Base-by-base conservation (phyloP, 306 rosid genomes). In the Adenanthera pavonina region DNA sequence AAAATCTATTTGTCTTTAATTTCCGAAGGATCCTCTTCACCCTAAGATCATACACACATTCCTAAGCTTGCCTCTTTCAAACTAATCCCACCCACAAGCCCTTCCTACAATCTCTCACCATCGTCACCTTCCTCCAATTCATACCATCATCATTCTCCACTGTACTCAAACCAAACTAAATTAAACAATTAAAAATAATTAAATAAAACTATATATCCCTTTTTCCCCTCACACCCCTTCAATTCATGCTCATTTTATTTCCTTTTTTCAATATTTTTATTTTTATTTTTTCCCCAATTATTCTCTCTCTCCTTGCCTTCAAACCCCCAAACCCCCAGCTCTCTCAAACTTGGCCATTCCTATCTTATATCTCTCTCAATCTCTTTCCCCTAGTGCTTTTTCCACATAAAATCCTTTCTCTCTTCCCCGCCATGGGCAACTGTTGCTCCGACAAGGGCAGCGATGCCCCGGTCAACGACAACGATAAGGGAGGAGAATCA, bases 391-490 rank as follows among this genome's bases (percentile, higher is more conserved):
- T 51, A 56, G 54, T 49, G 4, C 62, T 56, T 46, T 20, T 34
- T 36, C 43, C 38, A 19, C 9, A 2, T 17, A 76, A 71, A 40
- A 51, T 20, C 13, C 9, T 66, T 71, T 78, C 83, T 77, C 84
- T 84, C 83, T 84, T 66, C 82, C 83, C 80, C 8, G 3, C 88
- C 89, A 96, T 96, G 99, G 99, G 99, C 78, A 96, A 93, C 67
- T 96, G 99, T 84, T 96, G 98, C 93, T 91, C 98, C 72, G 90
- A 91, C 74, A 82, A 74, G 79, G 84, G 89, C 66, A 76, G 80
- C 12, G 90, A 85, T 30, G 85, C 84, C 69, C 91, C 87, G 0
- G 52, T 75, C 3, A 54, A 57, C 0, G 71, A 69, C 41, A 79
- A 72, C 0, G 52, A 60, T 4, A 89, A 88, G 80, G 87, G 82